Base-by-base conservation (phyloP, 768 basidiomycete species). In the Tricholoma flavovirens region DNA sequence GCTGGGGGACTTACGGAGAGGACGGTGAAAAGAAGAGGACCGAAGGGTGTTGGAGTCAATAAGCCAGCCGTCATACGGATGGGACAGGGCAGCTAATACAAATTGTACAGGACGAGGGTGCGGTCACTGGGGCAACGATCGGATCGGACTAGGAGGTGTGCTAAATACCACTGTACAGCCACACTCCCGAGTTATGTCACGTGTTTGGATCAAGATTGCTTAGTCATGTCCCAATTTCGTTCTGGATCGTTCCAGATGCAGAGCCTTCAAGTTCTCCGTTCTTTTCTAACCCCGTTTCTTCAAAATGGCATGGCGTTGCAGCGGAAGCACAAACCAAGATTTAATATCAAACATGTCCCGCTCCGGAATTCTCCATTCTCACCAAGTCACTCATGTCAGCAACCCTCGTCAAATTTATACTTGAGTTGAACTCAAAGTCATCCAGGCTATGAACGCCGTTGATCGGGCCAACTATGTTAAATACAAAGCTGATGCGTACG, bases 261-360 rank as follows among this genome's bases (percentile, higher is more conserved):
- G n/a, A n/a, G n/a, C n/a, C n/a, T n/a, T n/a, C n/a, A n/a, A n/a
- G n/a, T n/a, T n/a, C n/a, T n/a, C n/a, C n/a, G n/a, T n/a, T n/a
- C n/a, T n/a, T n/a, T n/a, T n/a, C n/a, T n/a, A n/a, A 8, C 14
- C 17, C 30, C n/a, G 33, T 45, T 29, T 53, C 10, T 32, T 32
- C 10, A 32, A 1, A 26, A 93, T 94, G 92, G 92, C 92, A 36
- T 94, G 92, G 93, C 77, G 79, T 29, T 88, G 87, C 66, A 80
- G 74, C 40, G 93, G 92, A 21, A 69, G 65, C 9, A 82, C 82
- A 3, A 95, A 93, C 64, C 63, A 70, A 15, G 87, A 91, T 60
- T 83, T 97, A 45, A 76, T 97, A 56, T 61, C 73, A 21, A 93
- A 92, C 69, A 73, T 97, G 73, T 62, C 67, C 4, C 68, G 62